phyloP scores from a whole-genome alignment of 148 eudicot species.

The Fagopyrum homotropicum region DNA sequence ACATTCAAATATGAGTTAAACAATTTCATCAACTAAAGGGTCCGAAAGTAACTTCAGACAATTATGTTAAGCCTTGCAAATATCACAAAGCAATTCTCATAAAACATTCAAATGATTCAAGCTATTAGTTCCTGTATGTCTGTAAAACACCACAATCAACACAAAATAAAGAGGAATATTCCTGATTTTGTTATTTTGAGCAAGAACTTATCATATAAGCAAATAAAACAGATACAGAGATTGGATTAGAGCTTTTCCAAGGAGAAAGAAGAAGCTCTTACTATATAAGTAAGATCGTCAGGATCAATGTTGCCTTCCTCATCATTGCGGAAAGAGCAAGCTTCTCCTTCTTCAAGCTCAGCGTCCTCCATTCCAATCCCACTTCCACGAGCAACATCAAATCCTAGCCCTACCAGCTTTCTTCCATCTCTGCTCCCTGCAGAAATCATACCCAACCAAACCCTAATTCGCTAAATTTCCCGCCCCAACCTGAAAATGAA shows the following conservation, averaged over 20 bases:
- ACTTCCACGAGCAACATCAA: slow-evolving; percentile 25
- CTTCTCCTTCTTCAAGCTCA: slow-evolving; percentile 94
- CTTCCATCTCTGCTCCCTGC: slow-evolving; percentile 68
- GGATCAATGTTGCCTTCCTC: slow-evolving; percentile 74
- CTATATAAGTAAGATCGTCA: slow-evolving; percentile 87
- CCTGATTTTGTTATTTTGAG: background rate
- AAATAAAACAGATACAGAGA: background rate
- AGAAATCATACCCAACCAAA: slow-evolving; percentile 45
- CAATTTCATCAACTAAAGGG: slow-evolving; percentile 3
- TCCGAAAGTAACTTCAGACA: background rate
- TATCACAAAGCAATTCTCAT: background rate
- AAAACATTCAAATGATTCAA: background rate
- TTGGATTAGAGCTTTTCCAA: background rate
- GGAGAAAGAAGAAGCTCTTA: slow-evolving; percentile 28
- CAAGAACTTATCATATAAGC: slow-evolving; percentile 3
- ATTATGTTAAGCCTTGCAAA: background rate
- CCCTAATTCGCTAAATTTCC: background rate
- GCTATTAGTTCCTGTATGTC: background rate
- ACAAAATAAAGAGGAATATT: background rate
- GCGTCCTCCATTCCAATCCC: slow-evolving; percentile 47
- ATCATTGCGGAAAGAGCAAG: slow-evolving; percentile 41
- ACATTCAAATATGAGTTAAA: too few relatives aligned
- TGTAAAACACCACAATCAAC: background rate
- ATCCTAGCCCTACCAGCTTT: slow-evolving; percentile 49
- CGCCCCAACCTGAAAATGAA: slow-evolving; percentile 1